Base-by-base conservation (phyloP, 768 basidiomycete genomes). In the Tulasnella sp. region DNA sequence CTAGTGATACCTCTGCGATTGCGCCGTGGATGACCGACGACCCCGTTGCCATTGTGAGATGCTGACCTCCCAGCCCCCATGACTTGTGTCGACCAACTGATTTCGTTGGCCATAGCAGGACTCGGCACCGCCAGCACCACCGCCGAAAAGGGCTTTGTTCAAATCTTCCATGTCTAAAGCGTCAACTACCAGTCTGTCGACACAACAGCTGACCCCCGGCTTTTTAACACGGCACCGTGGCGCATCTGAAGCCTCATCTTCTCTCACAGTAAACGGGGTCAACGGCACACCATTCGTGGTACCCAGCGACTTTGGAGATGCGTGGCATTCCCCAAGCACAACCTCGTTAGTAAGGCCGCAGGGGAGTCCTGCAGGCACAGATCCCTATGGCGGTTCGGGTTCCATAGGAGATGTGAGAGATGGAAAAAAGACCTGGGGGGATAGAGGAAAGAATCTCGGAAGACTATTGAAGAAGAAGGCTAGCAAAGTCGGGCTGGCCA, bases 21-120 rank as follows among this genome's bases (percentile, higher is more conserved):
- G 75, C 75, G 40, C 75, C 75, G 25, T 76, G 75, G 75, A 25
- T 70, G 54, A 58, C 25, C 45, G 73, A 54, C 67, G 67, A 68
- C 40, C 38, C 64, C 29, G 75, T 69, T 67, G 64, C 34, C n/a
- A n/a, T n/a, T 29, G 68, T 37, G 37, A 70, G 37, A 38, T 37
- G 40, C 68, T 37, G 68, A 37, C 68, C 36, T 37, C 29, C 38
- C 68, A 34, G 37, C 38, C 31, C 29, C 52, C 34, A 25, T 73
- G 52, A 54, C 37, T 38, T 49, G 37, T 29, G 40, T 40, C 42
- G 2, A 14, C 25, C 6, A 73, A 25, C 52, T 29, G 19, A 25
- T 34, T 22, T 73, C 22, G 8, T 45, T 31, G 22, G 29, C 52
- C 29, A 36, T 52, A 40, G 36, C 45, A 45, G 40, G 72, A 29